Conservation (phyloP, 2,329 filamentous ascomycete species). For the Nemania abortiva region DNA sequence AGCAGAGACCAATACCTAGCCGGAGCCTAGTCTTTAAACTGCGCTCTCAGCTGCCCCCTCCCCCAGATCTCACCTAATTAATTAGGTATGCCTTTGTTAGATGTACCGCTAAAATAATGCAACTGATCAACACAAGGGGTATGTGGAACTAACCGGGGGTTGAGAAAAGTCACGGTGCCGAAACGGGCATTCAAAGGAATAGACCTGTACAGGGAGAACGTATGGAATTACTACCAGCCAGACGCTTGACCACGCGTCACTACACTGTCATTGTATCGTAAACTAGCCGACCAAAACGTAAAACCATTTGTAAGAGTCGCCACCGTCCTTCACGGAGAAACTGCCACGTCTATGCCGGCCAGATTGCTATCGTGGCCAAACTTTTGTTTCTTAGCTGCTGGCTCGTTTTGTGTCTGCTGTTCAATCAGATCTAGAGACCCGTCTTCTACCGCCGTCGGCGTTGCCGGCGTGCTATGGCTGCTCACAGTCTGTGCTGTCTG, state of each 20-base stretch:
- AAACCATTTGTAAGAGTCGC: background rate
- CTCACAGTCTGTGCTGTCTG: background rate
- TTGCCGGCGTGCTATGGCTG: conserved; percentile 1
- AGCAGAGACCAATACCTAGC: too few relatives aligned
- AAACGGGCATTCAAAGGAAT: background rate
- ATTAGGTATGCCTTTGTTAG: too few relatives aligned
- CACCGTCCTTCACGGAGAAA: background rate
- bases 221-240: background rate
- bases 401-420: conserved; percentile 6
- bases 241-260: background rate
- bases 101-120: too few relatives aligned
- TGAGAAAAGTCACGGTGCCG: background rate
- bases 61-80: too few relatives aligned
- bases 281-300: background rate
- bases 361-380: background rate
- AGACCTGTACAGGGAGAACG: background rate
- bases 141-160: too few relatives aligned
- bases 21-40: too few relatives aligned
- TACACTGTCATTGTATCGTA: background rate
- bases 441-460: background rate
- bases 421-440: background rate
- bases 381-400: conserved; percentile 7
- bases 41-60: too few relatives aligned
- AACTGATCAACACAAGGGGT: too few relatives aligned
- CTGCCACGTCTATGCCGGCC: background rate